Evolutionary conservation across 495 filamentous ascomycete species (phyloP), one percentile per base, ranked within the genome.

Genomic region (Ascobolus immersus): DNA sequence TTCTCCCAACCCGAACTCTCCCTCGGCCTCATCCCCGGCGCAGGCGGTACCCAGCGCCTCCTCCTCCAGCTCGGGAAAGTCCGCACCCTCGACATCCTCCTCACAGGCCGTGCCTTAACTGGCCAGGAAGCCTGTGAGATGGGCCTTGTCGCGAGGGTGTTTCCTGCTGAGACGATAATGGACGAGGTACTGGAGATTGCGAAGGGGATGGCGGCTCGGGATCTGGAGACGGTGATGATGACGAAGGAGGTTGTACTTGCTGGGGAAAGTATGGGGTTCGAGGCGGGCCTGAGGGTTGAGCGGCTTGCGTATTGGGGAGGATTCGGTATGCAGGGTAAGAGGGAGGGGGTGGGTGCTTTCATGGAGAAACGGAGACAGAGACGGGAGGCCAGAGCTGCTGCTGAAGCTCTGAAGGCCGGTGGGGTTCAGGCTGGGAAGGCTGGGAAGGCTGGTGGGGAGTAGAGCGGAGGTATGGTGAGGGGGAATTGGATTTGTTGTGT

Each of bases 1-100:
- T 91, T 96, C 45, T 86, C 84, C 0, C 86, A 94, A 57, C 86
- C 86, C 4, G 86, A 96, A 59, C 80, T 96, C 59, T 89, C 77
- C 52, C 61, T 96, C 4, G 86, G 86, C 11, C 71, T 71, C 0
- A 84, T 94, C 35, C 86, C 86, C 2, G 86, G 86, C 3, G 86
- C 80, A 0, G 86, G 86, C 4, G 86, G 86, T 2, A 75, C 67
- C 34, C 86, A 96, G 60, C 59, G 86, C n/a, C 55, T 96, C 21
- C 86, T 77, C 3, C 59, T 65, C 12, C 81, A 79, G 8, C 63
- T 96, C 39, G 86, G 86, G 17, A 94, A 94, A 62, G 64, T 64
- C 25, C 66, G 61, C 49, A 80, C 86, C 7, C 94, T 96, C 86
- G 86, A 96, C 53, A 52, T 90, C 27, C 77, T 94, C 35, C 58